Percentiles rank a stretch among this genome's conserved stretches.
Conservation (phyloP, 2,329 filamentous ascomycete genomes). For the Graphilbum fragrans region DNA sequence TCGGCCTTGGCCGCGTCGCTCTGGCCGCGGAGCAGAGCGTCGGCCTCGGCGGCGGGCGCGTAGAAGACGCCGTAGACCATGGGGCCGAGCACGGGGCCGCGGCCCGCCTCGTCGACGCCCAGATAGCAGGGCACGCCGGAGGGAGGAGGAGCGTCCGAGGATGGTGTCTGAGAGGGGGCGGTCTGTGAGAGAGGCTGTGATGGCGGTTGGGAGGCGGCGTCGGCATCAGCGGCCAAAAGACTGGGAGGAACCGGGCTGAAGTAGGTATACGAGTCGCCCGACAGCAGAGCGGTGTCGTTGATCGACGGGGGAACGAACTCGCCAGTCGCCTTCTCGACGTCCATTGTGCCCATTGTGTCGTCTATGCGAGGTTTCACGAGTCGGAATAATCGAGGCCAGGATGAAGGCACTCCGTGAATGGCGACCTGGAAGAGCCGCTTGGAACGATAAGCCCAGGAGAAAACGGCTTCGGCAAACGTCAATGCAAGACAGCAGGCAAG, state of each 20-base stretch:
- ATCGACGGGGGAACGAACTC: constrained; percentile 60
- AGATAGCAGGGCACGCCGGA: constrained; percentile 54
- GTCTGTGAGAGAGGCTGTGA: constrained; percentile 6
- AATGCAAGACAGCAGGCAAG: too few species aligned
- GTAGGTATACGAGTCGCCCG: constrained; percentile 58
- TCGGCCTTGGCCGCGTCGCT: constrained; percentile 2
- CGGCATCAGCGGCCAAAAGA: constrained; percentile 30
- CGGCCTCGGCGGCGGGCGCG: constrained; percentile 61
- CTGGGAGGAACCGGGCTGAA: constrained; percentile 55
- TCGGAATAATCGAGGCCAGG: too few species aligned
- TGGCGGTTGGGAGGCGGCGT: constrained; percentile 8
- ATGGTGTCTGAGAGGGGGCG: constrained; percentile 1
- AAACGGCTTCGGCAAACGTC: too few species aligned
- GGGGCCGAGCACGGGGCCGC: constrained; percentile 81
- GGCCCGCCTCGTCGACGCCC: constrained; percentile 86
- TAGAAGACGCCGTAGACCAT: constrained; percentile 63
- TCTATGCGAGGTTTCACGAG: too few species aligned
- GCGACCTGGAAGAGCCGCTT: too few species aligned
- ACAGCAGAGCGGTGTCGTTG: constrained; percentile 39
- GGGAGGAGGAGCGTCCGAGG: too few species aligned
- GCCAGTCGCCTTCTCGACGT: neutral
- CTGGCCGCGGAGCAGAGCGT: constrained; percentile 54
- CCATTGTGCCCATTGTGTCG: too few species aligned
- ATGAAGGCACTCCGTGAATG: too few species aligned
- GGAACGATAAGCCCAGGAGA: too few species aligned